Conservation (phyloP, 352 stramenopile genomes). For the Phytopythium oedochilum region DNA sequence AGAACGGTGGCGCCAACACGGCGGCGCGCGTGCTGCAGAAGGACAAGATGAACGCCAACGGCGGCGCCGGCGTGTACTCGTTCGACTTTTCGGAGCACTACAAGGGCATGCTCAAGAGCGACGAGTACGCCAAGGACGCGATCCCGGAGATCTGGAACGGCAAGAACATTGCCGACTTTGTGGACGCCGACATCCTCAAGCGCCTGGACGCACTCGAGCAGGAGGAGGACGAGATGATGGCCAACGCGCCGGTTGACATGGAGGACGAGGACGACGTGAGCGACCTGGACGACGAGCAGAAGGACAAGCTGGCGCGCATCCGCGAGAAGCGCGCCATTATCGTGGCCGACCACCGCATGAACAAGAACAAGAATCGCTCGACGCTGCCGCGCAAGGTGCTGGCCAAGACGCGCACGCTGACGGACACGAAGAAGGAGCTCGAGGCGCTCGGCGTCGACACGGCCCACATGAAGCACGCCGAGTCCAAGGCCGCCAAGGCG, state of each 20-base stretch:
- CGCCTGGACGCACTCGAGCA: slow-evolving; percentile 94
- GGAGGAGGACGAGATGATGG: slow-evolving; percentile 95
- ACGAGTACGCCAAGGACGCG: slow-evolving; percentile 96
- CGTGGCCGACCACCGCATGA: slow-evolving; percentile 79
- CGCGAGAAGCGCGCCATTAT: slow-evolving; percentile 85
- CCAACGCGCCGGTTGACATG: slow-evolving; percentile 87
- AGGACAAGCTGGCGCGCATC: slow-evolving; percentile 84
- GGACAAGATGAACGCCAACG: slow-evolving; percentile 93
- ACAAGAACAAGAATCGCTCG: slow-evolving; percentile 96
- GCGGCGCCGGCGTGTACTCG: slow-evolving; percentile 96
- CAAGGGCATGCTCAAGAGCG: slow-evolving; percentile 91
- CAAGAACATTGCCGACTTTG: slow-evolving; percentile 99
- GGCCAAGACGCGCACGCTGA: slow-evolving; percentile 64
- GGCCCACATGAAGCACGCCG: slow-evolving; percentile 88
- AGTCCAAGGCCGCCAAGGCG: slow-evolving; percentile 62
- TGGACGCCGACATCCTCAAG: slow-evolving; percentile 98
- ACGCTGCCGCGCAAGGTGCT: slow-evolving; percentile 86
- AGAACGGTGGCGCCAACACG: slow-evolving; percentile 32
- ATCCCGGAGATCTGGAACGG: slow-evolving; percentile 99
- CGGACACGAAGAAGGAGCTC: slow-evolving; percentile 89
- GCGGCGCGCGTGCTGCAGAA: slow-evolving; percentile 61
- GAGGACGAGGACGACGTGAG: slow-evolving; percentile 83
- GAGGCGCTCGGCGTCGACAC: slow-evolving; percentile 90
- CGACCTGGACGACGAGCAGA: slow-evolving; percentile 95
- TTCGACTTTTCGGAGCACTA: slow-evolving; percentile 98